Evolutionary conservation across 2,329 filamentous ascomycete genomes (phyloP), one percentile per base, ranked within the genome.

Genomic region (Microsporum audouinii): DNA sequence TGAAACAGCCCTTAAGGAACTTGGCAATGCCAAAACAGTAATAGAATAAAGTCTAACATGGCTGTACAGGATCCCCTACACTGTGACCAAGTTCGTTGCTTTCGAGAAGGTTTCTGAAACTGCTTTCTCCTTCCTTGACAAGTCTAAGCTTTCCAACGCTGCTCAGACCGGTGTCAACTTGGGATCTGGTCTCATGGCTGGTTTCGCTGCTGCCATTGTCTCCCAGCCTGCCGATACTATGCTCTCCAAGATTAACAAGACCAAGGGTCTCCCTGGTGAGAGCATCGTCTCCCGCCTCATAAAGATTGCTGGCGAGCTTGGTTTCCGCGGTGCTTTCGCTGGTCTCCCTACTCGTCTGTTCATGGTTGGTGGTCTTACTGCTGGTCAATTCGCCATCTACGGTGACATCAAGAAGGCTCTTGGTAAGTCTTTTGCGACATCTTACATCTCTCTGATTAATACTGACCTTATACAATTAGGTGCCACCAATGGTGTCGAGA

Each of bases 171-270:
- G 79, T 75, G 84, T 89, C 80, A 94, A 95, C 84, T 82, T 95
- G 70, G 84, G 88, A 45, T 91, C 89, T 67, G 91, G 91, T 80
- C 80, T 95, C 68, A 83, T 91, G 62, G 91, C 91, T 60, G 83
- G 91, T 82, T 90, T 95, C 79, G 89, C 89, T 71, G 89, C 89
- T 70, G 89, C 89, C 73, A 75, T 92, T 70, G 83, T 95, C 74
- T 95, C 89, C 65, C 89, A 95, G 81, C 89, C 89, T 69, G 89
- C 89, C 75, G 89, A 95, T 77, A 95, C 89, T 73, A 95, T 95
- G 89, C 86, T 95, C 66, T 88, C 84, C 79, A 94, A 92, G 85
- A 94, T 95, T 83, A 95, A 95, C 88, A 94, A 94, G 88, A 89
- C 88, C 79, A 86, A 89, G 82, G 89, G 88, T 78, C 80, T 85